phyloP scores from a whole-genome alignment of 441 rosid genomes.

The Adansonia madagascariensis region DNA sequence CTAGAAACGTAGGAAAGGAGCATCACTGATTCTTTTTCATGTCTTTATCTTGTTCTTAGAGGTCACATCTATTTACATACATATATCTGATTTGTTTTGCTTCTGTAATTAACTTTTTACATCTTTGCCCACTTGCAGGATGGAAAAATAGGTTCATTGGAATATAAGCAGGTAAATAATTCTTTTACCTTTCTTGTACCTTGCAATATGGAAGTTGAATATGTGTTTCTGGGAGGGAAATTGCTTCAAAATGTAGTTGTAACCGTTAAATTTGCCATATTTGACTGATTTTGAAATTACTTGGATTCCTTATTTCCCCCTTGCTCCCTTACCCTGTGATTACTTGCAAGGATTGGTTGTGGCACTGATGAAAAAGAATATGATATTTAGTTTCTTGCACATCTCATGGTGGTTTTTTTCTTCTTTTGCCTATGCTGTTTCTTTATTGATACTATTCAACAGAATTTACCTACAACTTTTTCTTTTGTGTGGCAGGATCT shows the following conservation, averaged over 20 bases:
- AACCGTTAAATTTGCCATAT: background rate
- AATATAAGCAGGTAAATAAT: conserved; percentile 78
- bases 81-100: conserved; percentile 10
- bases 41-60: background rate
- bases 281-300: background rate
- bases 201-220: background rate
- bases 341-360: background rate
- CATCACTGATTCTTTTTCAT: background rate
- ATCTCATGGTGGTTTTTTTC: background rate
- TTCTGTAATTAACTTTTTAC: conserved; percentile 28
- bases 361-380: background rate
- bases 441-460: conserved; percentile 14
- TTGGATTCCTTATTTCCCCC: background rate
- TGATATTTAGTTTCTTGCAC: background rate
- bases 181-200: background rate
- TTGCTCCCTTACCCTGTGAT: background rate
- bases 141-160: conserved; percentile 76
- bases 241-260: background rate
- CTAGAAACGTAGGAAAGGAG: conserved; percentile 2
- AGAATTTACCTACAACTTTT: conserved; percentile 20
- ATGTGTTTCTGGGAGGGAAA: background rate
- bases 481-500: conserved; percentile 56
- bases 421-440: background rate
- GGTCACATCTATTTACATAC: background rate
- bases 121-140: conserved; percentile 55